A percentile compares a stretch with the other conserved stretches of the same genome.
Conservation (phyloP, 1,284 basidiomycete species). For the Trichosporon asahii region DNA sequence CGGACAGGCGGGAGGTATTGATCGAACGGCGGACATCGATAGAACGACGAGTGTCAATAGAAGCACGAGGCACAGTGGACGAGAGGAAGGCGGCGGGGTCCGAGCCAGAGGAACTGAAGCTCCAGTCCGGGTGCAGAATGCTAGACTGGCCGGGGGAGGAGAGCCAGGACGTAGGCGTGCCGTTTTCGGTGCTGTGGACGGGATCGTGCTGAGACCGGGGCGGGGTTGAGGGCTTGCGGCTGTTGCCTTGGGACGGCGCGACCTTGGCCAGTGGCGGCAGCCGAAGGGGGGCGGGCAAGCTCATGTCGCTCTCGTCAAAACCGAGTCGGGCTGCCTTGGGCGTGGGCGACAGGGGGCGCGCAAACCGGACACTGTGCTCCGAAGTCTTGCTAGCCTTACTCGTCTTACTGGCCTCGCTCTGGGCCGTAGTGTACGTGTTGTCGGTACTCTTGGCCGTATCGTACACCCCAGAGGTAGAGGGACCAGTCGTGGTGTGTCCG, state of each 20-base stretch:
- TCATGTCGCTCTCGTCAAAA: neutral
- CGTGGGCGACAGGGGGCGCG: neutral
- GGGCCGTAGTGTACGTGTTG: neutral
- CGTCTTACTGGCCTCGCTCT: too few relatives aligned
- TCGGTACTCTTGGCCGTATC: neutral
- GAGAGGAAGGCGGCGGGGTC: neutral
- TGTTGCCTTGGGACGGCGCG: neutral
- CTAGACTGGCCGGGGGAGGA: neutral
- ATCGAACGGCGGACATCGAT: neutral
- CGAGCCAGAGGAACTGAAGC: neutral
- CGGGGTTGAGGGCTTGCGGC: neutral
- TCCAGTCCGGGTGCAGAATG: conserved; percentile 18
- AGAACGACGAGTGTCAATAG: neutral
- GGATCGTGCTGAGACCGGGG: neutral
- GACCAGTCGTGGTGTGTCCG: neutral
- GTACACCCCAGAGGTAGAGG: neutral
- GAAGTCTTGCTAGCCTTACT: neutral
- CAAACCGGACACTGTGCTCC: neutral
- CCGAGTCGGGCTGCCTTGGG: neutral
- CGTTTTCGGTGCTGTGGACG: neutral
- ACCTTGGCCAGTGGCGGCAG: neutral
- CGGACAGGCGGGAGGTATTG: neutral
- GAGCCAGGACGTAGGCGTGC: conserved; percentile 15
- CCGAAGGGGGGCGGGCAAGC: neutral
- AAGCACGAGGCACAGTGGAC: neutral